Conservation (phyloP, 495 filamentous ascomycete genomes). For the Glonium stellatum region DNA sequence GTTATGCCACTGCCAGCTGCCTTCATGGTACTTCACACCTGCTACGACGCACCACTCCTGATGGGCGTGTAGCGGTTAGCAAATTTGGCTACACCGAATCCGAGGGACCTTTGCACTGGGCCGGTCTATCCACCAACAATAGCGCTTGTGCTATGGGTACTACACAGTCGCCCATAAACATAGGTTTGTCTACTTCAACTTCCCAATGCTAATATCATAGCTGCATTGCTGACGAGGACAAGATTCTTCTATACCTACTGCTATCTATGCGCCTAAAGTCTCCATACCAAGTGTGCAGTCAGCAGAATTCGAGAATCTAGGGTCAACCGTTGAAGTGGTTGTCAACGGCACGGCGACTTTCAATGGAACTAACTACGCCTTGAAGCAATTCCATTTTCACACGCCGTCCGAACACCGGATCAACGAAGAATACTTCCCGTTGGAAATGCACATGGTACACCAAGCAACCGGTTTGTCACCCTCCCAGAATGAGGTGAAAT, state of each 20-base stretch:
- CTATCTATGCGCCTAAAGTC: slow-evolving; percentile 35
- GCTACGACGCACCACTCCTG: not conserved
- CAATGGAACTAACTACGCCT: slow-evolving; percentile 42
- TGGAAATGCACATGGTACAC: slow-evolving; percentile 65
- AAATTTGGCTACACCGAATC: slow-evolving; percentile 48
- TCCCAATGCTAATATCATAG: slow-evolving; percentile 7
- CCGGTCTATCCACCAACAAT: slow-evolving; percentile 43
- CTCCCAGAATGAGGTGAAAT: not conserved
- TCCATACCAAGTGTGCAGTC: slow-evolving; percentile 38
- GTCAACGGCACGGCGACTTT: slow-evolving; percentile 39
- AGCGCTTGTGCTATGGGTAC: slow-evolving; percentile 46
- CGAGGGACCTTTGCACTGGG: slow-evolving; percentile 55
- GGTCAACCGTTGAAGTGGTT: slow-evolving; percentile 51
- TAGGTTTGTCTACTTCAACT: slow-evolving; percentile 36
- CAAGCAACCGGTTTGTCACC: slow-evolving; percentile 39
- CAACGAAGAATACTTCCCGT: slow-evolving; percentile 46
- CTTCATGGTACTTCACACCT: not conserved
- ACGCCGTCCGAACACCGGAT: slow-evolving; percentile 61
- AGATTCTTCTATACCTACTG: not conserved
- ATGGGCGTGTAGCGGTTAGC: slow-evolving; percentile 14
- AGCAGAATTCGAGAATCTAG: slow-evolving; percentile 53
- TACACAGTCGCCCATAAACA: slow-evolving; percentile 57
- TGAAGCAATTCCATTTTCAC: slow-evolving; percentile 66
- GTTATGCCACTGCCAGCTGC: not conserved
- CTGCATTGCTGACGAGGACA: slow-evolving; percentile 8